Evolutionary conservation across 192 early-diverging fungal genomes (phyloP).

Genomic region (Haplosporangium gracile): DNA sequence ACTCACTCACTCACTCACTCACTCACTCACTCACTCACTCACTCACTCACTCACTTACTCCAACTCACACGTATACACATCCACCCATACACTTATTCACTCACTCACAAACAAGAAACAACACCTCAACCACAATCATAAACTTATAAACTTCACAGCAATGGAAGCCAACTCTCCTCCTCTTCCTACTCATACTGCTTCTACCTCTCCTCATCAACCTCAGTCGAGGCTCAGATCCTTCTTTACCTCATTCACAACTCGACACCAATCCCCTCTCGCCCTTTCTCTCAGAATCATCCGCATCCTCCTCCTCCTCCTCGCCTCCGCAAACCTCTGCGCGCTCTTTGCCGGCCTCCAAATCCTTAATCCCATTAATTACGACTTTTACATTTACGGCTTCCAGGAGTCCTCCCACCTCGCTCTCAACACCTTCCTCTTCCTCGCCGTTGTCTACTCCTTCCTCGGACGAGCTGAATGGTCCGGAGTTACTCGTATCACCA

Average conservation of each 20-base stretch:
- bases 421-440: constrained; percentile 22
- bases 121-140: not conserved
- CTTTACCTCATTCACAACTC: not conserved
- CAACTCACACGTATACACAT: too few species aligned
- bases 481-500: not conserved
- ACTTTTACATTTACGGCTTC: not conserved
- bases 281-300: constrained; percentile 12
- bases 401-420: constrained; percentile 23
- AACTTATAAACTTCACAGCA: not conserved
- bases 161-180: not conserved
- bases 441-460: constrained; percentile 19
- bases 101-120: not conserved
- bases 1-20: too few species aligned
- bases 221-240: not conserved
- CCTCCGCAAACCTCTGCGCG: constrained; percentile 17
- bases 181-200: not conserved
- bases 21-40: too few species aligned
- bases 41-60: too few species aligned
- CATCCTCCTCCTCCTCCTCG: not conserved
- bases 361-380: not conserved
- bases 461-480: constrained; percentile 21
- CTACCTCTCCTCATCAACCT: not conserved
- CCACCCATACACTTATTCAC: not conserved
- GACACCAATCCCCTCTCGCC: not conserved
- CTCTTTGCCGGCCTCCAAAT: constrained; percentile 22